A percentile compares a stretch with the other conserved stretches of the same genome.
phyloP scores from a whole-genome alignment of 2,329 filamentous ascomycete genomes.

The Arthrobotrys megalospora region DNA sequence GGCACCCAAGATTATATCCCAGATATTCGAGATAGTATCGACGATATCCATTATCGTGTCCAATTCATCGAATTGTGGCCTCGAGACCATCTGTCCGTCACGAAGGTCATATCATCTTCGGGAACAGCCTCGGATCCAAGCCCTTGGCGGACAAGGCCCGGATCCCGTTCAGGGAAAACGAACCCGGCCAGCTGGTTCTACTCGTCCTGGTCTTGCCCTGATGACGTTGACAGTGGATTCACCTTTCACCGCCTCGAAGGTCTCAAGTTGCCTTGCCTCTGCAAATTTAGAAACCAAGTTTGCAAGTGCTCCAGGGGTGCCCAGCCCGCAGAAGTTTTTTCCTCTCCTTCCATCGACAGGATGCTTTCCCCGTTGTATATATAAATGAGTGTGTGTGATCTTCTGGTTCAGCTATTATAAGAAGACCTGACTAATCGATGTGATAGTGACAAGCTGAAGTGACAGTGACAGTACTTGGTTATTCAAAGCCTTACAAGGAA shows the following conservation, averaged over 20 bases:
- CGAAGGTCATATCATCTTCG: background rate
- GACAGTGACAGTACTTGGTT: background rate
- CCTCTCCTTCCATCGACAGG: constrained; percentile 4
- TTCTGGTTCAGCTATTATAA: constrained; percentile 16
- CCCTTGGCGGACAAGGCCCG: constrained; percentile 24
- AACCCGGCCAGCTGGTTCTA: constrained; percentile 23
- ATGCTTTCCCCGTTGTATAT: constrained; percentile 1
- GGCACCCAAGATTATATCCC: no score
- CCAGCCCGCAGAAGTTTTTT: constrained; percentile 13
- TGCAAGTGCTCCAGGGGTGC: background rate
- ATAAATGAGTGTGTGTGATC: constrained; percentile 18
- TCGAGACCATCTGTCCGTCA: no score
- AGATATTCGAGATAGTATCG: no score
- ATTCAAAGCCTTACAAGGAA: constrained; percentile 22
- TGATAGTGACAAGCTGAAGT: constrained; percentile 14
- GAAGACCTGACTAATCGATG: background rate
- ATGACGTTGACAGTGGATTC: constrained; percentile 1
- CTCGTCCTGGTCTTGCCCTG: background rate
- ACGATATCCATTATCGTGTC: no score
- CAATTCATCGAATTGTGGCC: no score
- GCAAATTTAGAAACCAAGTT: constrained; percentile 45
- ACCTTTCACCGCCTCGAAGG: constrained; percentile 13
- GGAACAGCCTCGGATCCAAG: constrained; percentile 23
- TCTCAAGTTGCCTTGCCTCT: constrained; percentile 1
- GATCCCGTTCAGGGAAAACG: constrained; percentile 14